These are phyloP conservation scores for Backusella liffmaniae DNA, from an alignment of 192 early-diverging fungal species.

Conservation along the genomic window DNA sequence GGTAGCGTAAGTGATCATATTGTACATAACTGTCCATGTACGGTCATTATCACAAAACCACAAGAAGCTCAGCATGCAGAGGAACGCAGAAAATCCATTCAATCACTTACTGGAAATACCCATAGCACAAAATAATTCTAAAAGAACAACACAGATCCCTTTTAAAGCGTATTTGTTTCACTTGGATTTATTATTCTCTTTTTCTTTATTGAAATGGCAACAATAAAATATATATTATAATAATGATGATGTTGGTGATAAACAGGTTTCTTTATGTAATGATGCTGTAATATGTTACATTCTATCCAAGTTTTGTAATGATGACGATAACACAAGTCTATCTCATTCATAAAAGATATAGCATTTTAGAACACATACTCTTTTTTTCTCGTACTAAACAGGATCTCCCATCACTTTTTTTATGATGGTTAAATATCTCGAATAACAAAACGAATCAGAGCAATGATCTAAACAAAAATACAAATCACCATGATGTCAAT, in stretches of 20 bases:
- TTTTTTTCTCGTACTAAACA: too few species aligned
- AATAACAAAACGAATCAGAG: neutral
- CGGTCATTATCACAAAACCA: conserved; percentile 39
- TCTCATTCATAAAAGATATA: too few species aligned
- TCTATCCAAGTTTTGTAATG: neutral
- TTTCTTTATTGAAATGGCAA: neutral
- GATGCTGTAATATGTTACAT: neutral
- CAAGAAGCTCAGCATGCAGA: neutral
- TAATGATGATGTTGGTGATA: neutral
- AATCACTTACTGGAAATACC: neutral
- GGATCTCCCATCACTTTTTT: neutral
- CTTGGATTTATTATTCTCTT: neutral
- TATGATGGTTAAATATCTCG: neutral
- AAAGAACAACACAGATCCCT: neutral
- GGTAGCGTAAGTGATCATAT: conserved; percentile 51
- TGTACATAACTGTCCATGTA: conserved; percentile 42
- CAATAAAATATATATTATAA: neutral
- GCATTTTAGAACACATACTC: too few species aligned
- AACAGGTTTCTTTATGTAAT: neutral
- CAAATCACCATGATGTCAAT: conserved; percentile 8
- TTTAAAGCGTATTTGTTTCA: neutral
- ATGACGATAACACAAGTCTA: neutral
- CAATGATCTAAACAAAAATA: neutral
- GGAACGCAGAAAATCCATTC: neutral
- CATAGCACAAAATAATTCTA: neutral